Base-by-base conservation (phyloP, 1,284 basidiomycete genomes). In the Ustilago trichophora region DNA sequence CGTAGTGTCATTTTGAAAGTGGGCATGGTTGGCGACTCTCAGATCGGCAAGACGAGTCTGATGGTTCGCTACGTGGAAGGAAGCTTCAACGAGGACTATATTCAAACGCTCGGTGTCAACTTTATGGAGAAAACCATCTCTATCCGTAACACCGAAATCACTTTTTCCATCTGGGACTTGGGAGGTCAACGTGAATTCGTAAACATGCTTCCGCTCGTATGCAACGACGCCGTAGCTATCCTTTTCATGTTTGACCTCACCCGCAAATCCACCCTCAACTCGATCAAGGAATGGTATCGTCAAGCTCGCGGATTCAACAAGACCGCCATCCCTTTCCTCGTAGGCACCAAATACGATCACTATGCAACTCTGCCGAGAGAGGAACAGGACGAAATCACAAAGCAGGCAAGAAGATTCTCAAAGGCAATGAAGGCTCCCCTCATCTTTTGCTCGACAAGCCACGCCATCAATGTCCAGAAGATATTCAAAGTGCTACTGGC, bases 71-170 rank as follows among this genome's bases (percentile, higher is more conserved):
- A 76, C 43, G 69, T 74, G 47, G 73, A 73, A 47, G 71, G 68
- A n/a, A 72, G 27, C 29, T 70, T 68, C 52, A 85, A 85, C 84
- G 94, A 97, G 85, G 94, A 98, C 84, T 98, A 98, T 84, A 97
- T 98, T 82, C 95, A 98, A 87, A 97, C 94, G 84, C 88, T 97
- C 83, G 78, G 77, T 32, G 94, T 97, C 84, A 97, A 97, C 84
- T 97, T 97, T 83, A 97, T 98, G 94, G 94, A 97, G 85, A 97
- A 96, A 86, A 93, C 93, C 31, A 97, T 98, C 76, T 91, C 91
- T 53, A 95, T 98, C 73, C 89, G 94, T 71, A 90, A 95, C 82
- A 98, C 94, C 49, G 95, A 96, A 54, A 97, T 98, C 84, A 98
- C 93, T 3, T 98, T 98, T 84, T 96, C 93, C 72, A 96, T 98